A percentile compares a stretch with the other conserved stretches of the same genome.
Conservation (phyloP, 1,284 basidiomycete genomes). For the Gymnopus androsaceus region DNA sequence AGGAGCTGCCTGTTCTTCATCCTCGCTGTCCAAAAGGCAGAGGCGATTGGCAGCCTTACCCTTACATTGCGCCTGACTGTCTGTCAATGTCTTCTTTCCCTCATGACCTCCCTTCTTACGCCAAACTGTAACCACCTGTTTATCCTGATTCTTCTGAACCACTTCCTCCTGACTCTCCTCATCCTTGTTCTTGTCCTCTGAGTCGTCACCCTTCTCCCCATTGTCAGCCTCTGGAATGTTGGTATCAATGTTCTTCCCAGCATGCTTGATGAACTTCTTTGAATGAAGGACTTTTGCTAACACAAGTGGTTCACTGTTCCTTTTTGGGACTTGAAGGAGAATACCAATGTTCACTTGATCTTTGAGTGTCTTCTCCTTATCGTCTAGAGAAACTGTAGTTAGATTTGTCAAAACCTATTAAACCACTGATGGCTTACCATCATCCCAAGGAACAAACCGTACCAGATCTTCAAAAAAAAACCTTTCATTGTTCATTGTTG, state of each 20-base stretch:
- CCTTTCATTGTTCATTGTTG: background rate
- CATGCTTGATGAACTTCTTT: background rate
- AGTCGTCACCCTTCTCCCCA: too few relatives aligned
- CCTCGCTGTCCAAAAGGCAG: too few relatives aligned
- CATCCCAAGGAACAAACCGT: background rate
- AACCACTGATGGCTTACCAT: background rate
- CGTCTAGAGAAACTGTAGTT: background rate
- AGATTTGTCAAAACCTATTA: background rate
- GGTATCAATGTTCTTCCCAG: background rate
- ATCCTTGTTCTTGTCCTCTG: too few relatives aligned
- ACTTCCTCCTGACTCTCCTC: too few relatives aligned
- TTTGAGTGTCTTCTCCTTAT: background rate
- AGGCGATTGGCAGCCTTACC: too few relatives aligned
- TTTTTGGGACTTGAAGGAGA: background rate
- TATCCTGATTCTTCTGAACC: too few relatives aligned
- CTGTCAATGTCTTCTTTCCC: too few relatives aligned
- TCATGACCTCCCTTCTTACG: too few relatives aligned
- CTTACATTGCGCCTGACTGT: too few relatives aligned
- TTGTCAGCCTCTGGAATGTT: background rate
- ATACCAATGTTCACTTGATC: background rate
- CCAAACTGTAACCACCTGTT: too few relatives aligned
- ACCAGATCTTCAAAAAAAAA: background rate
- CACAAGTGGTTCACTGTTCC: background rate
- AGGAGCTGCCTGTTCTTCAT: too few relatives aligned
- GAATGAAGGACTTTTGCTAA: background rate